Conservation (phyloP, 805 yeast genomes). For the Candida silvicultrix region DNA sequence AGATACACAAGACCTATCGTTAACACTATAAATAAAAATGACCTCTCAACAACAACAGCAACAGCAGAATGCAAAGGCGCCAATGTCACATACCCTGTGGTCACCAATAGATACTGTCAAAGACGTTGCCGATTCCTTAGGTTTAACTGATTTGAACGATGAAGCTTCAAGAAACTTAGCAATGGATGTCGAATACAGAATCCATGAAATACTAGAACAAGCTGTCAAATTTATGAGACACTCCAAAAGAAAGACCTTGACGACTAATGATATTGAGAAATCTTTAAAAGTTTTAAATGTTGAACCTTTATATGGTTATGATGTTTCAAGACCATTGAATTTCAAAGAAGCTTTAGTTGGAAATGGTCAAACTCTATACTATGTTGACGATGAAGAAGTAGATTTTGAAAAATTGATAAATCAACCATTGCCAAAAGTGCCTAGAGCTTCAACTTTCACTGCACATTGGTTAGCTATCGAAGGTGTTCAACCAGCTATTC, state of each 20-base stretch:
- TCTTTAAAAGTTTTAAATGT: conserved; percentile 83
- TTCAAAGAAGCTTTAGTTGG: conserved; percentile 86
- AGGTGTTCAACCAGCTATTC: conserved; percentile 96
- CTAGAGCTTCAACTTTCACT: conserved; percentile 85
- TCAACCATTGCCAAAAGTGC: conserved; percentile 92
- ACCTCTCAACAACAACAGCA: background rate
- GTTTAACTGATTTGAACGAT: conserved; percentile 70
- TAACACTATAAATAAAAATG: no score
- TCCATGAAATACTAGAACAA: conserved; percentile 91
- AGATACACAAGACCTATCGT: no score
- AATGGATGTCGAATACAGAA: conserved; percentile 98
- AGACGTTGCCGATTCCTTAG: conserved; percentile 91
- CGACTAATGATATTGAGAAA: conserved; percentile 74
- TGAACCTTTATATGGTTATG: conserved; percentile 92
- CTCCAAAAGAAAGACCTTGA: conserved; percentile 73
- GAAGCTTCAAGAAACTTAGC: conserved; percentile 93
- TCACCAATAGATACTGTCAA: conserved; percentile 95
- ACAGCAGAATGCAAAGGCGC: conserved; percentile 30
- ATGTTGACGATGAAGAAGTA: conserved; percentile 86
- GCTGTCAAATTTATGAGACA: conserved; percentile 96
- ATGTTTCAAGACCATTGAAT: conserved; percentile 57
- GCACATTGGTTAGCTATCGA: conserved; percentile 98
- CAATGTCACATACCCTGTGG: conserved; percentile 88
- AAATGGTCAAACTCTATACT: conserved; percentile 89
- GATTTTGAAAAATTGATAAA: conserved; percentile 92